phyloP scores from a whole-genome alignment of 1,284 basidiomycete species.

The Pseudomicrostroma phylloplanum region DNA sequence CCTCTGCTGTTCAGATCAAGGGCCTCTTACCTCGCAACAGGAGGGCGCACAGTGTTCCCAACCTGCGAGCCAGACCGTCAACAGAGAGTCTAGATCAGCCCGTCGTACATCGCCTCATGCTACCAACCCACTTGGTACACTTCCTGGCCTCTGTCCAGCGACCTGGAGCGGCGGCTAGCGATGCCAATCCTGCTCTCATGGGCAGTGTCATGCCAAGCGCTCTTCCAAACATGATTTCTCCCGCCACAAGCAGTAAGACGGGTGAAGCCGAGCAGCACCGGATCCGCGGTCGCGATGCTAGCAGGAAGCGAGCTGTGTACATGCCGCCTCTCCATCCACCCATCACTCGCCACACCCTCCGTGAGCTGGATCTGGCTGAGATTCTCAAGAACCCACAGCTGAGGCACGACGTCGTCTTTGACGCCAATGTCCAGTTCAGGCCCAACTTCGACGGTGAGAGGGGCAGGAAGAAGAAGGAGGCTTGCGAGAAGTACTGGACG shows the following conservation, averaged over 20 bases:
- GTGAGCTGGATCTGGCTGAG: slow-evolving; percentile 74
- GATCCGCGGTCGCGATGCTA: not conserved
- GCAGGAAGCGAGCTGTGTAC: slow-evolving; percentile 19
- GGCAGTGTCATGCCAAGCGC: not conserved
- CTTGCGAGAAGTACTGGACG: slow-evolving; percentile 75
- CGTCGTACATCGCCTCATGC: not conserved
- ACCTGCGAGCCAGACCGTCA: not conserved
- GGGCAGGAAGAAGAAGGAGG: slow-evolving; percentile 66
- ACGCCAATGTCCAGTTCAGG: slow-evolving; percentile 50
- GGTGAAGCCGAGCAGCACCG: not conserved
- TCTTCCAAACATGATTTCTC: not conserved
- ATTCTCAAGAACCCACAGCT: slow-evolving; percentile 84
- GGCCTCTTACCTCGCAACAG: not conserved
- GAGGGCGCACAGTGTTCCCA: not conserved
- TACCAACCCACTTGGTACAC: not conserved
- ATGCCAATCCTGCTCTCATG: not conserved
- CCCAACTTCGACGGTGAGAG: slow-evolving; percentile 52
- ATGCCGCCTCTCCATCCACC: slow-evolving; percentile 64
- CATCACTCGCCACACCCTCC: slow-evolving; percentile 74
- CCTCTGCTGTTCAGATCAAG: not conserved
- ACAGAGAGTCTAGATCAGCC: not conserved
- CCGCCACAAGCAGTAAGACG: not conserved
- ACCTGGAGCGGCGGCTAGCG: not conserved
- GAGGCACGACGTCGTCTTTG: slow-evolving; percentile 85
- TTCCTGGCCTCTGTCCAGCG: not conserved